Percentiles rank a stretch among this genome's conserved stretches.
Conservation (phyloP, 2,329 filamentous ascomycete genomes). For the Verticillium nubilum region DNA sequence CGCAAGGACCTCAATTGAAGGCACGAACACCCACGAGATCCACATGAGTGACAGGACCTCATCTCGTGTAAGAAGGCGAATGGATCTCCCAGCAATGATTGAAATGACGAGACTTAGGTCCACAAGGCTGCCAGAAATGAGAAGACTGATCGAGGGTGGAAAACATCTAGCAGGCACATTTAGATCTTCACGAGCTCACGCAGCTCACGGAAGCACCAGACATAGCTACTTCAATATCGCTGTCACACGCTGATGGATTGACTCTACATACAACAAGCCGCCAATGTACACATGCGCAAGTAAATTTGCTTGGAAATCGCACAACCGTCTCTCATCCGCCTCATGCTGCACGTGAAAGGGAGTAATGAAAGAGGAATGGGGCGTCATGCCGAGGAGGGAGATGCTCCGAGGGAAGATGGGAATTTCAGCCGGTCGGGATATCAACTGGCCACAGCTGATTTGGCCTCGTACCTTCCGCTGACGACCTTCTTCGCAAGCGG, state of each 20-base stretch:
- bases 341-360: background rate
- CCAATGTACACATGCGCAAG: background rate
- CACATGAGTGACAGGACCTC: too few relatives aligned
- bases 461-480: slow-evolving; percentile 69
- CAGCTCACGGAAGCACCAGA: background rate
- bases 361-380: background rate
- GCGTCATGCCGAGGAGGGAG: background rate
- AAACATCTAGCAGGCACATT: too few relatives aligned
- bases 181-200: too few relatives aligned
- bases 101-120: too few relatives aligned
- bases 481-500: slow-evolving; percentile 62
- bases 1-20: too few relatives aligned
- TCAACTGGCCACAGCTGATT: slow-evolving; percentile 12
- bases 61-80: too few relatives aligned
- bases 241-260: background rate
- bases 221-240: background rate
- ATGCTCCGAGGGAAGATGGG: background rate
- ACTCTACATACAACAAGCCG: background rate
- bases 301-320: background rate
- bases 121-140: too few relatives aligned
- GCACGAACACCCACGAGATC: too few relatives aligned
- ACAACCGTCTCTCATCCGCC: background rate
- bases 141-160: too few relatives aligned
- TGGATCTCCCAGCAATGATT: too few relatives aligned
- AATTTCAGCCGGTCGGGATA: too few relatives aligned